phyloP scores from a whole-genome alignment of 2,329 filamentous ascomycete species.

The Botrytis tulipae region DNA sequence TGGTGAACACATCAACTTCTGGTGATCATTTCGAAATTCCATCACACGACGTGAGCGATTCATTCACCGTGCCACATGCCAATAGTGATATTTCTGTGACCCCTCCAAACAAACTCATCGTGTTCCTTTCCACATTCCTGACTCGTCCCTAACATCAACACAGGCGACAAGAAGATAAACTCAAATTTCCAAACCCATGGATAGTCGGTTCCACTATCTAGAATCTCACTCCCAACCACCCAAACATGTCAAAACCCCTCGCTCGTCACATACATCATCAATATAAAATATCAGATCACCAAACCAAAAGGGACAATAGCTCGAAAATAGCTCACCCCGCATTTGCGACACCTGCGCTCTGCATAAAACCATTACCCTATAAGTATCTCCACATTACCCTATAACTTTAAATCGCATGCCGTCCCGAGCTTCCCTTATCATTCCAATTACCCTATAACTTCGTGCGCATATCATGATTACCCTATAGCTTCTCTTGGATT shows the following conservation, averaged over 20 bases:
- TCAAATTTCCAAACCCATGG: not conserved
- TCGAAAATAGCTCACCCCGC: not conserved
- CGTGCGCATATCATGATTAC: not conserved
- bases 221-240: not conserved
- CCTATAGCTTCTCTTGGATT: not conserved
- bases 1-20: not conserved
- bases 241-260: not conserved
- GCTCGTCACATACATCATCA: not conserved
- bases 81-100: not conserved
- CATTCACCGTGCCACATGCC: not conserved
- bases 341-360: not conserved
- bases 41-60: slow-evolving; percentile 7
- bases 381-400: slow-evolving; percentile 4
- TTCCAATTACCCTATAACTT: slow-evolving; percentile 1
- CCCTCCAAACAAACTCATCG: not conserved
- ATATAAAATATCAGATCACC: not conserved
- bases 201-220: not conserved
- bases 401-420: not conserved
- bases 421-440: not conserved
- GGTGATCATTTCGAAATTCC: not conserved
- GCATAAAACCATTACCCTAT: not conserved
- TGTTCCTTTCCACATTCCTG: not conserved
- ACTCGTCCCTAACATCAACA: not conserved
- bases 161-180: not conserved
- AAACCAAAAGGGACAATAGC: not conserved